Base-by-base conservation (phyloP, 306 rosid genomes). In the Prunus dulcis region DNA sequence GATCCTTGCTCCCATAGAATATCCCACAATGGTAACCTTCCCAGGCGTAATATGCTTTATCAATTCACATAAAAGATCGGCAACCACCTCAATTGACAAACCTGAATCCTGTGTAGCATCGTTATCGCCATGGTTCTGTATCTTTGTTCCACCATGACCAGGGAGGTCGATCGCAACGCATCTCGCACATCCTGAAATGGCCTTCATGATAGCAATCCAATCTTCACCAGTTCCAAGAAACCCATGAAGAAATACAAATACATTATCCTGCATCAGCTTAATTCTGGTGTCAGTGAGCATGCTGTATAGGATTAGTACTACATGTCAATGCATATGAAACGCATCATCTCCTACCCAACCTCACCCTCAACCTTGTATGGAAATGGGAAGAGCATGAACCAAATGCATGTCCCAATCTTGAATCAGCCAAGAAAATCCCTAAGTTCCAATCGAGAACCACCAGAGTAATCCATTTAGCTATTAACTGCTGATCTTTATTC, bases 121-220 rank as follows among this genome's bases (percentile, higher is more conserved):
- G 18, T 77, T 66, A 41, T 56, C 73, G 49, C 84, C 81, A 66
- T 75, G 80, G 47, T 63, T 77, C 72, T 64, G 83, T 69, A 86
- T 76, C 64, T 67, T 64, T 32, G 98, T 90, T 76, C 82, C 85
- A 78, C 98, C 97, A 47, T 94, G 98, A 79, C 92, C 94, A 66
- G 97, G 98, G 82, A 94, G 96, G 86, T 94, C 97, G 76, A 92
- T 69, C 10, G 98, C 86, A 78, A 94, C 89, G 85, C 98, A 94
- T 77, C 91, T 90, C 49, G 92, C 87, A 62, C 91, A 84, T 65
- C 91, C 91, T 71, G 98, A 89, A 32, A 88, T 72, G 62, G 92
- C 86, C 83, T 92, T 92, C 97, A 87, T 94, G 89, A 89, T 82
- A 76, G 85, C 41, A 73, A 84, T 80, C 98, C 98, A 94, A 78